A percentile compares a stretch with the other conserved stretches of the same genome.
Conservation (phyloP, 495 filamentous ascomycete species). For the Penicillium steckii region DNA sequence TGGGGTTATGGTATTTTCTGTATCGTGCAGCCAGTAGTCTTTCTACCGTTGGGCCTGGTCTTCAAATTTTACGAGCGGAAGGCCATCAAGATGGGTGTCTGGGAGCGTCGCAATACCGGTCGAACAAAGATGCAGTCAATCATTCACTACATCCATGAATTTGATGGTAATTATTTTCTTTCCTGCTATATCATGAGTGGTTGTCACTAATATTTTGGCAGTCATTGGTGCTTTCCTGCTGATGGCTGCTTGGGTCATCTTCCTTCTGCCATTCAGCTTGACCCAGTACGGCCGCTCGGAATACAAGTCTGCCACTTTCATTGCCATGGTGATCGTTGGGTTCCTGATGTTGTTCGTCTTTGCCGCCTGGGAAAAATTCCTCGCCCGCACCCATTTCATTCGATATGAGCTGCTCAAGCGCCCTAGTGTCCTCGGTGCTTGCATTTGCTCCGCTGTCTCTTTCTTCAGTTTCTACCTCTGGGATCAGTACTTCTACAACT, state of each 20-base stretch:
- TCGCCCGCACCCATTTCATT: constrained; percentile 61
- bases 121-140: constrained; percentile 49
- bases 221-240: constrained; percentile 59
- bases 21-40: constrained; percentile 54
- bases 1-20: constrained; percentile 65
- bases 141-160: constrained; percentile 56
- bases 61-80: constrained; percentile 59
- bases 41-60: constrained; percentile 46
- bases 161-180: constrained; percentile 47
- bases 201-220: constrained; percentile 13
- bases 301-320: constrained; percentile 54
- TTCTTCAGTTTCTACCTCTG: constrained; percentile 67
- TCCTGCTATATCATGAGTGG: not conserved
- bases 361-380: constrained; percentile 55
- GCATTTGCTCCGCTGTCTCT: constrained; percentile 49
- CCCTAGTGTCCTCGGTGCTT: constrained; percentile 66
- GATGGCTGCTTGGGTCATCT: constrained; percentile 56
- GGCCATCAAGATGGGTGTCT: constrained; percentile 45
- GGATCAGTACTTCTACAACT: constrained; percentile 68
- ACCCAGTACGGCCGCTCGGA: constrained; percentile 43
- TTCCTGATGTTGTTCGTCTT: constrained; percentile 55
- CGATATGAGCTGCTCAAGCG: constrained; percentile 58
- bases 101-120: constrained; percentile 32
- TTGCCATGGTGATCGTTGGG: constrained; percentile 57
- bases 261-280: constrained; percentile 64